Evolutionary conservation across 1,284 basidiomycete species (phyloP).

Genomic region (Rhodotorula sp.): DNA sequence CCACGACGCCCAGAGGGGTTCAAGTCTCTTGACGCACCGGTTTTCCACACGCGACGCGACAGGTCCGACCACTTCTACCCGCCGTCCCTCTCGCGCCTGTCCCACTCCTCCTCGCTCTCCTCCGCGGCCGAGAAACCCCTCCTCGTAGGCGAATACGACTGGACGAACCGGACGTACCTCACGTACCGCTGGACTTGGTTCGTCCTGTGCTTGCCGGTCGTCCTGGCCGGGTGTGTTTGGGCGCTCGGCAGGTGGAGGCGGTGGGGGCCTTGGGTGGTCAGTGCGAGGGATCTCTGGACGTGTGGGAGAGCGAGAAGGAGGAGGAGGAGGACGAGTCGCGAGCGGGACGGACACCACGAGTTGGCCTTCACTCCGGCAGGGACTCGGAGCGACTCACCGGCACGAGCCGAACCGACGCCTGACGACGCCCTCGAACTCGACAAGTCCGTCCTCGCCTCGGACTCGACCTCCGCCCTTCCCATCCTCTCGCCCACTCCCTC

Average conservation of each 20-base stretch:
- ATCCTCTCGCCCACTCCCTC: not conserved
- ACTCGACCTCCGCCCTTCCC: not conserved
- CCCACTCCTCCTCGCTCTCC: slow-evolving; percentile 15
- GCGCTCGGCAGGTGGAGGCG: slow-evolving; percentile 19
- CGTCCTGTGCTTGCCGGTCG: slow-evolving; percentile 32
- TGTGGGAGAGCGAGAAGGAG: slow-evolving; percentile 17
- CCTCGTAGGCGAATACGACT: slow-evolving; percentile 43
- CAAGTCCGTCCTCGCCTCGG: no score
- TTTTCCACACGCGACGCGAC: not conserved
- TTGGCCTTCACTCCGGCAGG: not conserved
- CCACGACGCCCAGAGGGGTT: no score
- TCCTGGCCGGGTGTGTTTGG: slow-evolving; percentile 22
- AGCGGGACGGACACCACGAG: not conserved
- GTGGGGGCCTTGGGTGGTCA: slow-evolving; percentile 34
- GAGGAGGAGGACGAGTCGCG: not conserved
- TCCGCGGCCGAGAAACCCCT: slow-evolving; percentile 24
- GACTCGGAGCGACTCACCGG: no score
- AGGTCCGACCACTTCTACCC: slow-evolving; percentile 45
- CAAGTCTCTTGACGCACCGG: no score
- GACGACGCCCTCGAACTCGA: no score
- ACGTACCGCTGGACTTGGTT: slow-evolving; percentile 26
- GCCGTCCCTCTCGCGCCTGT: slow-evolving; percentile 26
- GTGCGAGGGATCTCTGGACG: slow-evolving; percentile 3
- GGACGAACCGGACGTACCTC: slow-evolving; percentile 39
- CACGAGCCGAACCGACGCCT: not conserved